Evolutionary conservation across 495 filamentous ascomycete species (phyloP), one percentile per base, ranked within the genome.

Genomic region (Penicillium nucicola): DNA sequence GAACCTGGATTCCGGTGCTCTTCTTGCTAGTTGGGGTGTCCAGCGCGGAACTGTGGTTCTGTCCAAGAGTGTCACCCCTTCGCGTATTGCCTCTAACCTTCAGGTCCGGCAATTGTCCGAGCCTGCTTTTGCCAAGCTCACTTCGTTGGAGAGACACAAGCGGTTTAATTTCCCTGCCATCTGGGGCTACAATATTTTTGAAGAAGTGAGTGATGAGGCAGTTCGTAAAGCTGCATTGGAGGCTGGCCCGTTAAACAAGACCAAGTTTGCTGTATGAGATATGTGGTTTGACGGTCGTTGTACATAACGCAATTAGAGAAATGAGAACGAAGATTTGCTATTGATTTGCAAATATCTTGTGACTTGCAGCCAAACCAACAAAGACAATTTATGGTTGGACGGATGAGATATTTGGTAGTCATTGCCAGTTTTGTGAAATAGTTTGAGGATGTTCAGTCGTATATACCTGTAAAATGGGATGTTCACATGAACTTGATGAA

Each of bases 1-100:
- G 5, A 56, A 61, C 1, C 65, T 69, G 56, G 61, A 71, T 34
- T 54, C 67, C 1, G 74, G 70, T 8, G 65, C 72, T 39, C 40
- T 78, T 13, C 50, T 78, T 48, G 68, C 69, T 28, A 71, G 67
- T 30, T 79, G 77, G 77, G 71, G 68, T n/a, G 61, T 78, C 4
- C 71, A 77, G 58, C 68, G 77, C 14, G 77, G 74, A 11, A 74
- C 70, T 25, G 68, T 74, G 18, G 72, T 77, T 5, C 36, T 82
- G 30, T 70, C 76, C 2, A 82, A 80, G 66, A 77, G 70, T 41
- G 70, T 72, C 3, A 77, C 75, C 1, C 70, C 68, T 2, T 55
- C 55, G n/a, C 65, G 75, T 4, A 79, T 81, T 45, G 60, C 55
- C 13, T 57, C 69, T 17, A 76, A 79, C 48, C 51, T 70, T 0